phyloP scores from a whole-genome alignment of 208 protist genomes.

The Leishmania mexicana region DNA sequence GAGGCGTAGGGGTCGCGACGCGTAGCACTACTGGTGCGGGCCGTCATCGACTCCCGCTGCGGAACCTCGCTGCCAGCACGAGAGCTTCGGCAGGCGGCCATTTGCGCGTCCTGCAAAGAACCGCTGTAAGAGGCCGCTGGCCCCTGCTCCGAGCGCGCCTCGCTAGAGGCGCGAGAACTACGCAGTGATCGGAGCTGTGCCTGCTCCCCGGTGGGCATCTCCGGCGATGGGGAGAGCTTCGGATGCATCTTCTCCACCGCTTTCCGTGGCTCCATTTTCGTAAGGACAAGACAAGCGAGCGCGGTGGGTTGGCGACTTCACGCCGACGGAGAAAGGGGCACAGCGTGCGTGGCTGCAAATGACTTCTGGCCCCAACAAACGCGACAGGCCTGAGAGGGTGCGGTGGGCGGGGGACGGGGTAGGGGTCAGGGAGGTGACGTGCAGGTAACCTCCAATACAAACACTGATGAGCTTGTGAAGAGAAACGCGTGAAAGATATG shows the following conservation, averaged over 20 bases:
- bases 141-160: slow-evolving; percentile 40
- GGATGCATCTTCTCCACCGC: slow-evolving; percentile 23
- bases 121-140: slow-evolving; percentile 12
- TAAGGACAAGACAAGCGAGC: background rate
- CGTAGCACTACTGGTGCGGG: slow-evolving; percentile 10
- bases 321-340: background rate
- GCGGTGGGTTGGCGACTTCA: background rate
- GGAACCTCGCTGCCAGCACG: slow-evolving; percentile 54
- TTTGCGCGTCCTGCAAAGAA: slow-evolving; percentile 31
- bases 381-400: background rate
- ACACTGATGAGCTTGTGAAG: background rate
- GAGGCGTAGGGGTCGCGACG: slow-evolving; percentile 17
- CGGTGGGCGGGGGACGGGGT: no score
- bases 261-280: slow-evolving; percentile 29
- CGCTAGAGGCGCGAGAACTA: slow-evolving; percentile 50
- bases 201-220: slow-evolving; percentile 33
- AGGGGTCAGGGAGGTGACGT: background rate
- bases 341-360: background rate
- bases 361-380: background rate
- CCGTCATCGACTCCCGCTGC: slow-evolving; percentile 30
- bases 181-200: slow-evolving; percentile 27
- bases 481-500: background rate
- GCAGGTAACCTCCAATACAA: background rate
- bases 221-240: slow-evolving; percentile 48
- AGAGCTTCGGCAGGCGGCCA: slow-evolving; percentile 44